Evolutionary conservation across 495 filamentous ascomycete genomes (phyloP).

Genomic region (Penicillium diatomitis): DNA sequence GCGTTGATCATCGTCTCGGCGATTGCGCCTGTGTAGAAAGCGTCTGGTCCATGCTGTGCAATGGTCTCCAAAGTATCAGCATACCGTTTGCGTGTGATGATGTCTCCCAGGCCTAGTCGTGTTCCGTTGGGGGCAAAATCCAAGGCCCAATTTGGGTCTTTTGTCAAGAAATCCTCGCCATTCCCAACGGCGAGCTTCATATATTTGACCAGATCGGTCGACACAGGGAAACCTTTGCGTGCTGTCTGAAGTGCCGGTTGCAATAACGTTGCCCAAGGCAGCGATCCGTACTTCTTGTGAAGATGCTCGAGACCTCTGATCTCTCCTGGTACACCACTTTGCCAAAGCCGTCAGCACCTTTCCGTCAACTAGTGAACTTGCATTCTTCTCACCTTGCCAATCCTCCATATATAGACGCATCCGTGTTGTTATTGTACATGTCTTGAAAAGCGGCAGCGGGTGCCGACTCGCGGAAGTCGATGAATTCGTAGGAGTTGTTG

Average conservation of each 20-base stretch:
- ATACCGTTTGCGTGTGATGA: constrained; percentile 67
- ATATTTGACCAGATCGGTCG: constrained; percentile 58
- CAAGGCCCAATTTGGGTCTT: constrained; percentile 68
- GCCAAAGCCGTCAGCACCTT: neutral
- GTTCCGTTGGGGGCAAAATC: constrained; percentile 84
- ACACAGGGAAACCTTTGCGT: constrained; percentile 63
- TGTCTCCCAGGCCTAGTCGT: constrained; percentile 59
- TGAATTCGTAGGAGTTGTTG: constrained; percentile 58
- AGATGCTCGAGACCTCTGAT: constrained; percentile 66
- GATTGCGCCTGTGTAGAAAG: constrained; percentile 66
- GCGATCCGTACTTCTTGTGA: constrained; percentile 60
- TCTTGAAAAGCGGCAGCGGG: constrained; percentile 66
- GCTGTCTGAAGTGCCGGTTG: constrained; percentile 67
- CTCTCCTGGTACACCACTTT: constrained; percentile 74
- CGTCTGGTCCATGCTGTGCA: constrained; percentile 56
- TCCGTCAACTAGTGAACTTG: neutral
- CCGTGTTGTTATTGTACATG: constrained; percentile 62
- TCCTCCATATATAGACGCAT: constrained; percentile 45
- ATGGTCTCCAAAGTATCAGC: constrained; percentile 71
- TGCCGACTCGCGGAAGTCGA: constrained; percentile 83
- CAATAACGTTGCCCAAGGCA: constrained; percentile 63
- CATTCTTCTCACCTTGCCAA: constrained; percentile 46
- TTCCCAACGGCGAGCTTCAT: constrained; percentile 42
- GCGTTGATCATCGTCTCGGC: constrained; percentile 65
- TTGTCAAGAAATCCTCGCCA: constrained; percentile 52